Conservation (phyloP, 176 grass and related monocot genomes). For the Lolium multiflorum region DNA sequence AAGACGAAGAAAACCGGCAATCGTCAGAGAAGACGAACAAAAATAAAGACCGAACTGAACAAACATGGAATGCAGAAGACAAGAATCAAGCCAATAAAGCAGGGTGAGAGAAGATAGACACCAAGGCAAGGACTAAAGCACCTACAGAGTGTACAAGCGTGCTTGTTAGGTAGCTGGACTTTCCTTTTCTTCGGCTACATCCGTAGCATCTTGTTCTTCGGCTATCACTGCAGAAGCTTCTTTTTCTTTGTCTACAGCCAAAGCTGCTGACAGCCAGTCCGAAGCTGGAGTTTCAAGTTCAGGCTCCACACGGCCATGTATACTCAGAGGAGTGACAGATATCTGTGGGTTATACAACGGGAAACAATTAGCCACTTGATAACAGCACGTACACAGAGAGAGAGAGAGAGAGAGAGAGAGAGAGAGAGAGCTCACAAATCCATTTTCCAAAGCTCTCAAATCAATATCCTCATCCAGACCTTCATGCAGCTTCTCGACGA, state of each 20-base stretch:
- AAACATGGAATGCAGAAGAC: slow-evolving; percentile 48
- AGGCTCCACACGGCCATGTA: slow-evolving; percentile 53
- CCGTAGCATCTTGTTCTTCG: slow-evolving; percentile 37
- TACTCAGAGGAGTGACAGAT: slow-evolving; percentile 75
- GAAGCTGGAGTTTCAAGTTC: slow-evolving; percentile 51
- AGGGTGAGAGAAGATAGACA: slow-evolving; percentile 42
- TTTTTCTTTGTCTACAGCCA: slow-evolving; percentile 45
- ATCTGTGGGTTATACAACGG: slow-evolving; percentile 55
- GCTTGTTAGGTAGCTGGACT: slow-evolving; percentile 53
- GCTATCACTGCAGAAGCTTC: slow-evolving; percentile 35
- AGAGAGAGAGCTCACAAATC: slow-evolving; percentile 65
- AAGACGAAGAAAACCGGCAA: slow-evolving; percentile 40
- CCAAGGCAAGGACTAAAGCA: slow-evolving; percentile 50
- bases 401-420: slow-evolving; percentile 22
- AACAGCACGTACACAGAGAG: not conserved
- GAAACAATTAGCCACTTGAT: slow-evolving; percentile 24
- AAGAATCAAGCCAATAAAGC: slow-evolving; percentile 45
- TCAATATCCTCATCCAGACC: slow-evolving; percentile 61
- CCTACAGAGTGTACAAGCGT: slow-evolving; percentile 52
- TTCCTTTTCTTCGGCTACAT: slow-evolving; percentile 49
- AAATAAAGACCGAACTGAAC: slow-evolving; percentile 50
- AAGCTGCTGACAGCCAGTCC: slow-evolving; percentile 64
- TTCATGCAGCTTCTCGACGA: slow-evolving; percentile 52
- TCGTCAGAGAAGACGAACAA: slow-evolving; percentile 25
- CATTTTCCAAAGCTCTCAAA: slow-evolving; percentile 65